Conservation (phyloP, 1,284 basidiomycete genomes). For the Austroboletus novae-zelandiae region DNA sequence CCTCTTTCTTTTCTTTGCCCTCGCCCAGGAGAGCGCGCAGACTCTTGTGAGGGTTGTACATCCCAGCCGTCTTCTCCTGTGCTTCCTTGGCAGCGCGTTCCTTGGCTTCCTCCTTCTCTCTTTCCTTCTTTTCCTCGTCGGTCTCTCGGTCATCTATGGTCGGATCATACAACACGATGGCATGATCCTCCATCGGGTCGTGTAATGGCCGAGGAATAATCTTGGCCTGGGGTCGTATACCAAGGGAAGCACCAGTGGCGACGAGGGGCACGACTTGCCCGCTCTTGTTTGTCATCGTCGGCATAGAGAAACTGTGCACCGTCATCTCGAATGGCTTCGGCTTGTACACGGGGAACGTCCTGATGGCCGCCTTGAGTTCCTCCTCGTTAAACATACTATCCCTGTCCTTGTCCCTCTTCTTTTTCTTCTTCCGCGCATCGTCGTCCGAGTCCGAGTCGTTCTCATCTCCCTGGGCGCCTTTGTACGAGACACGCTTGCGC, state of each 20-base stretch:
- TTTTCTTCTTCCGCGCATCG: slow-evolving; percentile 52
- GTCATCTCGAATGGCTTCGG: slow-evolving; percentile 76
- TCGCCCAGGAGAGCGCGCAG: slow-evolving; percentile 83
- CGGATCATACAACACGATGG: slow-evolving; percentile 96
- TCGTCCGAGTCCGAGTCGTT: slow-evolving; percentile 52
- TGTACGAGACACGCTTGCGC: slow-evolving; percentile 82
- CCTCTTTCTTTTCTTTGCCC: slow-evolving; percentile 64
- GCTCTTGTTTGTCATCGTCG: slow-evolving; percentile 80
- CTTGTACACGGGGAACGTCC: slow-evolving; percentile 81
- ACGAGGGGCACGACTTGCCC: slow-evolving; percentile 69
- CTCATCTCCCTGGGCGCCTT: slow-evolving; percentile 51
- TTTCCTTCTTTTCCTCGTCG: slow-evolving; percentile 73
- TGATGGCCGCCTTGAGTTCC: slow-evolving; percentile 58
- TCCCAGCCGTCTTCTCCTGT: slow-evolving; percentile 60
- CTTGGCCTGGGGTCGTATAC: slow-evolving; percentile 80
- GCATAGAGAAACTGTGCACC: slow-evolving; percentile 77
- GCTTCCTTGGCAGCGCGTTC: slow-evolving; percentile 64
- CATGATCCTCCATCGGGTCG: slow-evolving; percentile 97
- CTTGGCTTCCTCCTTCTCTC: slow-evolving; percentile 69
- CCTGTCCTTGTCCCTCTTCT: slow-evolving; percentile 51
- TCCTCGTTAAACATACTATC: slow-evolving; percentile 58
- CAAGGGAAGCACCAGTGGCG: slow-evolving; percentile 77
- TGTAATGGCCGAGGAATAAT: slow-evolving; percentile 90
- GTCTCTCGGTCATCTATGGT: slow-evolving; percentile 92
- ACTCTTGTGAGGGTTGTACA: slow-evolving; percentile 92